Base-by-base conservation (phyloP, 805 yeast genomes). In the Ogataea pini region DNA sequence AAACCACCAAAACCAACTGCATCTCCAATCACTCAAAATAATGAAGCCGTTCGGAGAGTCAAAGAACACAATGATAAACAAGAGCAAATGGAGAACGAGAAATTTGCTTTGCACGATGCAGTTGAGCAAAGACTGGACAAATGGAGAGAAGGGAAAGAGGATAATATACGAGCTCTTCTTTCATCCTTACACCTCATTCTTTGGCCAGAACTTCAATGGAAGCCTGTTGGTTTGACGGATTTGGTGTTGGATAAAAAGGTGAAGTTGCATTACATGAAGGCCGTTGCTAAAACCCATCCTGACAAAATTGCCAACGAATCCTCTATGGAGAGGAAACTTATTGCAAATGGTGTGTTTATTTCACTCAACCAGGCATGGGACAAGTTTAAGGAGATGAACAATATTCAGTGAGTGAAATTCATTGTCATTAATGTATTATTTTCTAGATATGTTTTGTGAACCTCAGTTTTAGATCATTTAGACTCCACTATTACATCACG, bases 301-400 rank as follows among this genome's bases (percentile, higher is more conserved):
- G 99, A 94, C 66, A 94, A 94, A 65, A 71, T 91, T 19, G 72
- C 81, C 6, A 62, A 68, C n/a, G 66, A 68, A 18, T 79, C 85
- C 1, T 71, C 83, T 7, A 71, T 82, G 5, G 95, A 89, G 59
- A 79, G 80, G 48, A 84, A 85, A 62, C 78, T 92, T 84, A 75
- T 92, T 39, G 94, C 97, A 13, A 92, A 91, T 58, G 82, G 82
- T 19, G 92, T 92, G 0, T 94, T 94, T 62, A 86, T 90, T 33
- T 75, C 83, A 0, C 71, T 94, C 52, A 92, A 90, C 65, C 78
- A 82, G 56, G 90, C 97, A 2, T 94, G 99, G 98, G 97, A 89
- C 56, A 69, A 65, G 17, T 90, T 89, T 65, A 86, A 85, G 59
- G 69, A 64, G 34, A 78, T 78, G 48, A 86, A 86, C 61, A 72